phyloP scores from a whole-genome alignment of 2,329 filamentous ascomycete species.

The Hysterium pulicare region DNA sequence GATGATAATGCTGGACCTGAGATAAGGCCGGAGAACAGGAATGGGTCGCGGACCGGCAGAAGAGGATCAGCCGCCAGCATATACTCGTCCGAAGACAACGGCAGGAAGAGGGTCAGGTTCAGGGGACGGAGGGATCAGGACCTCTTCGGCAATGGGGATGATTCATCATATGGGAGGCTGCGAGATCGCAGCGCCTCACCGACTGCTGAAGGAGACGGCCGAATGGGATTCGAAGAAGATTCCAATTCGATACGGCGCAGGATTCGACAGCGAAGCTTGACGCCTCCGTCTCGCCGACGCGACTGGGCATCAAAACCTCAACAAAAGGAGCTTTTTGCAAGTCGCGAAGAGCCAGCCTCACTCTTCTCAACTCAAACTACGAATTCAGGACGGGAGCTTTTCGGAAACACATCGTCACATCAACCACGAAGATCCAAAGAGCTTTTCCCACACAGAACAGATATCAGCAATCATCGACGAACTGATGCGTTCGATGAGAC shows the following conservation, averaged over 20 bases:
- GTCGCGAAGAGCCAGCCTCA: constrained; percentile 12
- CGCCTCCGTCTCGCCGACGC: constrained; percentile 23
- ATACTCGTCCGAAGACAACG: constrained; percentile 12
- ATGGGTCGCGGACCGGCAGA: constrained; percentile 8
- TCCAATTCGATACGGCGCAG: constrained; percentile 42
- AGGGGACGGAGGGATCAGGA: constrained; percentile 18
- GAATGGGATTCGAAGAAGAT: constrained; percentile 48
- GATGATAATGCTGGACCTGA: constrained; percentile 58
- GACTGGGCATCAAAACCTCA: constrained; percentile 36
- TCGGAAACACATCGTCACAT: constrained; percentile 7
- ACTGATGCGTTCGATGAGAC: constrained; percentile 41
- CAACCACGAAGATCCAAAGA: constrained; percentile 15
- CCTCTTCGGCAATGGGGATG: constrained; percentile 23
- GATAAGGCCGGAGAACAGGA: constrained; percentile 10
- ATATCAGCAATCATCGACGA: constrained; percentile 42
- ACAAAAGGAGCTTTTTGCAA: constrained; percentile 58
- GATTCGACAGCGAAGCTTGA: constrained; percentile 42
- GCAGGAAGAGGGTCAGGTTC: constrained; percentile 18
- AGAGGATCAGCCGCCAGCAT: constrained; percentile 11
- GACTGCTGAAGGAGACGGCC: constrained; percentile 45
- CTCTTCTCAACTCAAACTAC: constrained; percentile 6
- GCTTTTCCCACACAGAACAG: constrained; percentile 37
- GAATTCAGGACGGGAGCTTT: constrained; percentile 12
- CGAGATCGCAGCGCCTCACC: constrained; percentile 62
- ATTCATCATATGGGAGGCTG: constrained; percentile 41